Conservation (phyloP, 345 rosid genomes). For the Crucihimalaya himalaica region DNA sequence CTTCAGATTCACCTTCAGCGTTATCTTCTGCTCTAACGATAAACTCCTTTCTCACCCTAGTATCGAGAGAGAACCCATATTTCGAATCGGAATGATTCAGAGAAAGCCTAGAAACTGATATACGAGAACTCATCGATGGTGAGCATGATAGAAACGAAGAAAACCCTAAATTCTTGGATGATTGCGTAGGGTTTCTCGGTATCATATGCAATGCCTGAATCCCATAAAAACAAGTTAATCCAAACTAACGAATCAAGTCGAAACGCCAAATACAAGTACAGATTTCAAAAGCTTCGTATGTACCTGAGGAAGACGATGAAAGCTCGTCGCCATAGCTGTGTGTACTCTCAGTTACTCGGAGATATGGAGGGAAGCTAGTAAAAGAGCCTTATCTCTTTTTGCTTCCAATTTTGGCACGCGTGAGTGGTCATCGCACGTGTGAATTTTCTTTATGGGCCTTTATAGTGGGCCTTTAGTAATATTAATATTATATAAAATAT, state of each 20-base stretch:
- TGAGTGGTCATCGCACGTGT: constrained; percentile 9
- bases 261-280: not conserved
- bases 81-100: constrained; percentile 37
- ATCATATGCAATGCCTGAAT: constrained; percentile 54
- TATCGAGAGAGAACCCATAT: constrained; percentile 34
- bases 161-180: constrained; percentile 50
- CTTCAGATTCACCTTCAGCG: constrained; percentile 42
- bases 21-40: constrained; percentile 64
- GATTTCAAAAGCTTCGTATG: not conserved
- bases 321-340: constrained; percentile 49
- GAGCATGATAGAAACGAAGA: constrained; percentile 46
- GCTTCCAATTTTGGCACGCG: constrained; percentile 14
- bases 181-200: constrained; percentile 48
- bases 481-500: not conserved
- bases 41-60: constrained; percentile 44
- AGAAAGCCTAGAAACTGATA: constrained; percentile 43
- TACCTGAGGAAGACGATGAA: constrained; percentile 66
- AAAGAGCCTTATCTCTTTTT: constrained; percentile 38
- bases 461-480: constrained; percentile 6
- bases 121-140: constrained; percentile 31
- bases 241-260: not conserved
- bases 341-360: constrained; percentile 12
- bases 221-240: not conserved
- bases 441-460: constrained; percentile 9
- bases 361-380: not conserved